Conservation (phyloP, 768 basidiomycete species). For the Floccularia luteovirens region DNA sequence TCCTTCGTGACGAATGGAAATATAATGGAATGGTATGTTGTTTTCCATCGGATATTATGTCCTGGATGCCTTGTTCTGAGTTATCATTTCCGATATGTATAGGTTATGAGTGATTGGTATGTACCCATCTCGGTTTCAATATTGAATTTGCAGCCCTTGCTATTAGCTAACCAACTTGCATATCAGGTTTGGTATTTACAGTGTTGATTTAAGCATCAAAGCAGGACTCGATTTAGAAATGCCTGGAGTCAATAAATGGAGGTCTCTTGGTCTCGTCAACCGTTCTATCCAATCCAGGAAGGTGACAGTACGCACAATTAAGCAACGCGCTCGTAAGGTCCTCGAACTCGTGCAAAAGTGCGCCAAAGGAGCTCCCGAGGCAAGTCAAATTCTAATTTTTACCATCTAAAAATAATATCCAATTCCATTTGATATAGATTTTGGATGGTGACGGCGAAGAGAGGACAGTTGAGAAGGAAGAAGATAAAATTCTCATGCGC, state of each 20-base stretch:
- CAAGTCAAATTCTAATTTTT: slow-evolving; percentile 13
- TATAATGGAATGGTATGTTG: slow-evolving; percentile 48
- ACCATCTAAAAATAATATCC: background rate
- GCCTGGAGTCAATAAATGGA: slow-evolving; percentile 74
- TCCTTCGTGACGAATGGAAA: slow-evolving; percentile 66
- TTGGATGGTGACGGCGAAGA: slow-evolving; percentile 68
- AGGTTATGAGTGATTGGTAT: slow-evolving; percentile 81
- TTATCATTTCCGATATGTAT: background rate
- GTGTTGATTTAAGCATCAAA: slow-evolving; percentile 54
- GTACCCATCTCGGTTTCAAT: no score
- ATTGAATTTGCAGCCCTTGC: background rate
- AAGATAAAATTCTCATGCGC: slow-evolving; percentile 57
- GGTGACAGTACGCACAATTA: slow-evolving; percentile 54
- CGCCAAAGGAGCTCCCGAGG: slow-evolving; percentile 60
- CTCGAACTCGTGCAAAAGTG: slow-evolving; percentile 66
- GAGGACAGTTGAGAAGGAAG: slow-evolving; percentile 50
- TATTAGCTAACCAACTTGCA: background rate
- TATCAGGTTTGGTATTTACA: slow-evolving; percentile 65
- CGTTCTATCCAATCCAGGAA: slow-evolving; percentile 56
- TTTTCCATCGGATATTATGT: background rate
- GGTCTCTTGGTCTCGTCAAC: slow-evolving; percentile 59
- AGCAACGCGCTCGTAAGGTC: slow-evolving; percentile 58
- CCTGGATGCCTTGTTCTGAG: background rate
- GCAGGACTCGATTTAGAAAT: slow-evolving; percentile 80
- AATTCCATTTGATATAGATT: slow-evolving; percentile 27